Percentiles rank a stretch among this genome's conserved stretches.
phyloP scores from a whole-genome alignment of 2,329 filamentous ascomycete genomes.

The Alternaria triticina region DNA sequence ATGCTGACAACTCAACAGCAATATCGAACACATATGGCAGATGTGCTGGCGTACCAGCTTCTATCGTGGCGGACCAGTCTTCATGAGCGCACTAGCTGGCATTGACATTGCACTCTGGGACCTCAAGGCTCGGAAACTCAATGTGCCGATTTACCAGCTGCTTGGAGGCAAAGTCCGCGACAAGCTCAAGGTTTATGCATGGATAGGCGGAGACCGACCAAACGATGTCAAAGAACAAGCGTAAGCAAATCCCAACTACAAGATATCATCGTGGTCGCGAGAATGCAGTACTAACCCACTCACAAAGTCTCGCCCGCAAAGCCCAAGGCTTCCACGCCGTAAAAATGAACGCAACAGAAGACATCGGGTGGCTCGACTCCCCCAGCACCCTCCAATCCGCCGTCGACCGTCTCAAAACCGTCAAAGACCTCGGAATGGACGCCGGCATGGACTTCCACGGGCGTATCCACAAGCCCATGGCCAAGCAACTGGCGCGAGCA shows the following conservation, averaged over 20 bases:
- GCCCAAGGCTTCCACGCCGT: conserved; percentile 69
- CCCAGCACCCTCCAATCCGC: conserved; percentile 65
- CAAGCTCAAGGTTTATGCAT: conserved; percentile 75
- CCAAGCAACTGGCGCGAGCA: conserved; percentile 72
- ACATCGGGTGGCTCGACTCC: conserved; percentile 77
- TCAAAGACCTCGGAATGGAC: conserved; percentile 74
- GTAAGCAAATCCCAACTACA: conserved; percentile 42
- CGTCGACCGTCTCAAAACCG: conserved; percentile 70
- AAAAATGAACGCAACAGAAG: conserved; percentile 83
- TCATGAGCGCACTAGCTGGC: conserved; percentile 79
- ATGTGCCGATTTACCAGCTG: conserved; percentile 74
- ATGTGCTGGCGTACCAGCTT: conserved; percentile 72
- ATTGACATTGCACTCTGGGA: conserved; percentile 84
- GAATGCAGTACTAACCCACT: background rate
- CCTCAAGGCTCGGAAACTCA: conserved; percentile 69
- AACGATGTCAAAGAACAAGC: conserved; percentile 69
- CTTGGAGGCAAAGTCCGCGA: conserved; percentile 76
- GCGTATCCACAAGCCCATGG: conserved; percentile 79
- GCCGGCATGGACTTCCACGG: conserved; percentile 81
- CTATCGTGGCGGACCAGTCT: conserved; percentile 78
- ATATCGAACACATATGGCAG: conserved; percentile 85
- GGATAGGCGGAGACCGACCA: conserved; percentile 79
- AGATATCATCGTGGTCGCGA: too few species aligned
- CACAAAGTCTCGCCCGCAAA: conserved; percentile 59
- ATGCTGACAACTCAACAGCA: conserved; percentile 51